Conservation (phyloP, 2,329 filamentous ascomycete species). For the Nemania sp. region DNA sequence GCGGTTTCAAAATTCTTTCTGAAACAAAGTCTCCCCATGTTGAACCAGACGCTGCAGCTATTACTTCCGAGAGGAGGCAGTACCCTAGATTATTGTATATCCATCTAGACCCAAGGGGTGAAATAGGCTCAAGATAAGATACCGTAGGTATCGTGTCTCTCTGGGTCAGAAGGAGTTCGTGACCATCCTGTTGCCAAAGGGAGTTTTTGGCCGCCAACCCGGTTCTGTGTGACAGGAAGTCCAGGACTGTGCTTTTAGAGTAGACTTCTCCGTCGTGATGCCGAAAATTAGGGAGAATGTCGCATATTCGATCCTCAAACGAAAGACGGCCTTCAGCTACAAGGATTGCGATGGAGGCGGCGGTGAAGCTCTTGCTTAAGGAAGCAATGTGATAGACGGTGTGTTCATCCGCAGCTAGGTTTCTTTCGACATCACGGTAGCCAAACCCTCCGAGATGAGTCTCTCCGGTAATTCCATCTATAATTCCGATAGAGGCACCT, state of each 20-base stretch:
- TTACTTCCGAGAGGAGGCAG: not conserved
- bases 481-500: slow-evolving; percentile 3
- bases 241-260: not conserved
- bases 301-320: slow-evolving; percentile 9
- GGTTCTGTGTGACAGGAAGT: slow-evolving; percentile 12
- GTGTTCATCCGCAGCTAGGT: slow-evolving; percentile 3
- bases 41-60: not conserved
- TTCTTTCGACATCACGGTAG: slow-evolving; percentile 10
- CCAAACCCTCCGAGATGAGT: slow-evolving; percentile 1
- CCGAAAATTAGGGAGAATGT: not conserved
- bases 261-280: not conserved
- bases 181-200: slow-evolving; percentile 14
- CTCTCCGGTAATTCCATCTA: slow-evolving; percentile 1
- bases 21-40: slow-evolving; percentile 4
- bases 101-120: not conserved
- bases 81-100: slow-evolving; percentile 7
- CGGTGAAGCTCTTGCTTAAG: slow-evolving; percentile 13
- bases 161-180: not conserved
- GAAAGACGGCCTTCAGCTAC: not conserved
- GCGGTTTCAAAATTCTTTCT: slow-evolving; percentile 7
- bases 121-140: slow-evolving; percentile 5
- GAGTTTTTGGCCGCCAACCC: slow-evolving; percentile 4
- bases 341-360: slow-evolving; percentile 6
- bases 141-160: not conserved
- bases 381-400: slow-evolving; percentile 14